Evolutionary conservation across 371 early-diverging fungal genomes (phyloP), one percentile per base, ranked within the genome.

Genomic region (Blastocladiella emersonii): DNA sequence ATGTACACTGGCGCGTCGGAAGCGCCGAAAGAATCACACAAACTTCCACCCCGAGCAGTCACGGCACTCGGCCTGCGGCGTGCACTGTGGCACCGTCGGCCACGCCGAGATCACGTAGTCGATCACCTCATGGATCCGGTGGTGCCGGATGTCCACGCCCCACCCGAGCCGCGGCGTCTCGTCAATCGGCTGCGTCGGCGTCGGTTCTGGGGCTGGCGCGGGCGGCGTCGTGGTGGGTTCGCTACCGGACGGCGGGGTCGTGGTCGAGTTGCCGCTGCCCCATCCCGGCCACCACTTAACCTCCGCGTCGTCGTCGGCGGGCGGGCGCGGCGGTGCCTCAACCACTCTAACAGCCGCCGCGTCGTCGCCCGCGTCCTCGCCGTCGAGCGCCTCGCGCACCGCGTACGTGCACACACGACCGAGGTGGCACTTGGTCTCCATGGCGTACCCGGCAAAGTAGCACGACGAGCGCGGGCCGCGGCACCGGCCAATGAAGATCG

Each of bases 361-460:
- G 13, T 25, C 49, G 23, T 25, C 34, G 5, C 10, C 53, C 34
- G 76, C 78, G 5, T 25, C 53, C 34, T 77, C 78, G 17, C 83
- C 74, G 7, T 80, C 78, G 34, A 21, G 7, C 3, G 15, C 19
- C 27, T 49, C 61, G 34, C 30, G 36, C 32, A 34, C 34, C 23
- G 17, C 5, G 25, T 55, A 88, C 1, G 80, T 68, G 66, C 88
- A 83, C 25, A 76, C 73, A 63, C 79, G 62, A 34, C 79, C 86
- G 27, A 76, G 67, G 61, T 84, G 84, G 61, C 85, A 84, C 65
- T 79, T 77, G 27, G 86, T 78, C 68, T 95, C 94, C 68, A 96
- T 74, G 23, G 95, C 95, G 73, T 90, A 98, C 0, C 92, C 95
- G 19, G 80, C 87, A 64, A 83, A 84, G 74, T 90, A 95, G 68